Percentiles rank a stretch among this genome's conserved stretches.
Evolutionary conservation across 192 early-diverging fungal genomes (phyloP).

Genomic region (Mortierella hygrophila): DNA sequence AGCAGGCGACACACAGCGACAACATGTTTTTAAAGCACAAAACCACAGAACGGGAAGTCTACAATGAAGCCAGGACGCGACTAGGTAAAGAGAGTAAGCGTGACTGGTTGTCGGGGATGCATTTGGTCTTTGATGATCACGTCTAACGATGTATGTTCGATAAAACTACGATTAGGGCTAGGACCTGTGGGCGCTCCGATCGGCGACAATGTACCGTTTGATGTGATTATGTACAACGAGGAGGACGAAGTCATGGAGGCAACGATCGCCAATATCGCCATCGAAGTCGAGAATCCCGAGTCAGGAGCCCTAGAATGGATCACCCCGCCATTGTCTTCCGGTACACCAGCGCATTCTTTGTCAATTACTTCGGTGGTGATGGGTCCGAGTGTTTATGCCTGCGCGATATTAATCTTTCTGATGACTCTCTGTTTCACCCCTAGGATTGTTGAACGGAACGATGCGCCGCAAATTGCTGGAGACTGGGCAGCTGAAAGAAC

Average conservation of each 20-base stretch:
- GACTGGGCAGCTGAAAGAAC: slow-evolving; percentile 45
- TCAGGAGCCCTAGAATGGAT: slow-evolving; percentile 56
- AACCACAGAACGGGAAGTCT: slow-evolving; percentile 64
- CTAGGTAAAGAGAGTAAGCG: slow-evolving; percentile 1
- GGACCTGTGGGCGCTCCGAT: slow-evolving; percentile 21
- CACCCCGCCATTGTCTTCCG: slow-evolving; percentile 54
- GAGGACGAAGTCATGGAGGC: slow-evolving; percentile 64
- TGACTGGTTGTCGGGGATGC: not conserved
- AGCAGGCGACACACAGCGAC: slow-evolving; percentile 27
- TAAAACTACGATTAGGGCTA: slow-evolving; percentile 4
- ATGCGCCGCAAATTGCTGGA: slow-evolving; percentile 61
- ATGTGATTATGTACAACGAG: slow-evolving; percentile 67
- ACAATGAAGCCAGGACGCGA: slow-evolving; percentile 61
- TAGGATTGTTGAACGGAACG: slow-evolving; percentile 62
- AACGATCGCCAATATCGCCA: slow-evolving; percentile 68
- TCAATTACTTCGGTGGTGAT: slow-evolving; percentile 14
- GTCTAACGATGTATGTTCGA: not conserved
- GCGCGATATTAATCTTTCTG: not conserved
- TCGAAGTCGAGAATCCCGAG: slow-evolving; percentile 42
- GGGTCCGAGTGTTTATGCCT: no score
- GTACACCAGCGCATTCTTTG: slow-evolving; percentile 12
- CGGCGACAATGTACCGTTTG: slow-evolving; percentile 50
- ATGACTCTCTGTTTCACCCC: not conserved
- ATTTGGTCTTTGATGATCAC: not conserved
- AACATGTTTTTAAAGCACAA: slow-evolving; percentile 65